Evolutionary conservation across 139 green algal genomes (phyloP).

Genomic region (Picochlorum sp.): DNA sequence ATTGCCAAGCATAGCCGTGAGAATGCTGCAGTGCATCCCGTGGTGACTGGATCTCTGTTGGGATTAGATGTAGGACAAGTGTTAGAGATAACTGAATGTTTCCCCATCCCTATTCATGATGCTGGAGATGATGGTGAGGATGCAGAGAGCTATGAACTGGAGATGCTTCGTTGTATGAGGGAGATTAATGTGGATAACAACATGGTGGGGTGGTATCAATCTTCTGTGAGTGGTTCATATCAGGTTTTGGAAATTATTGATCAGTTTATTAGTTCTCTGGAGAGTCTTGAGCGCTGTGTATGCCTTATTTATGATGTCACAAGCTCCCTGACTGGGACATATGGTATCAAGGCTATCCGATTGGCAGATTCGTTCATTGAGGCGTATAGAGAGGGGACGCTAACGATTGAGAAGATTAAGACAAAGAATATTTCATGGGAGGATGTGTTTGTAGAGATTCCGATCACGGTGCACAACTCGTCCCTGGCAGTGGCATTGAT

Average conservation of each 20-base stretch:
- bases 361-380: constrained; percentile 87
- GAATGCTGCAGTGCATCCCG: constrained; percentile 35
- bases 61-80: constrained; percentile 91
- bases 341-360: constrained; percentile 72
- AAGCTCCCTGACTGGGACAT: constrained; percentile 11
- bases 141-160: constrained; percentile 88
- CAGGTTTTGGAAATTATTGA: constrained; percentile 95
- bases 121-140: constrained; percentile 58
- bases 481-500: constrained; percentile 71
- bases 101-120: constrained; percentile 86
- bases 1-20: constrained; percentile 94
- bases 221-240: constrained; percentile 58
- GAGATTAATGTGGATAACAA: constrained; percentile 99
- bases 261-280: constrained; percentile 96
- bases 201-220: constrained; percentile 89
- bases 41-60: constrained; percentile 94
- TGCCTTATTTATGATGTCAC: constrained; percentile 92
- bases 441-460: constrained; percentile 94
- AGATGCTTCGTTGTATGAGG: constrained; percentile 96
- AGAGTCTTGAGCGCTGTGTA: constrained; percentile 92
- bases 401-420: constrained; percentile 56
- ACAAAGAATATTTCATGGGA: constrained; percentile 58
- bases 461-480: constrained; percentile 79
- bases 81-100: constrained; percentile 96
- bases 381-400: constrained; percentile 45